Evolutionary conservation across 805 yeast genomes (phyloP).

Genomic region (Babjeviella inositovora): DNA sequence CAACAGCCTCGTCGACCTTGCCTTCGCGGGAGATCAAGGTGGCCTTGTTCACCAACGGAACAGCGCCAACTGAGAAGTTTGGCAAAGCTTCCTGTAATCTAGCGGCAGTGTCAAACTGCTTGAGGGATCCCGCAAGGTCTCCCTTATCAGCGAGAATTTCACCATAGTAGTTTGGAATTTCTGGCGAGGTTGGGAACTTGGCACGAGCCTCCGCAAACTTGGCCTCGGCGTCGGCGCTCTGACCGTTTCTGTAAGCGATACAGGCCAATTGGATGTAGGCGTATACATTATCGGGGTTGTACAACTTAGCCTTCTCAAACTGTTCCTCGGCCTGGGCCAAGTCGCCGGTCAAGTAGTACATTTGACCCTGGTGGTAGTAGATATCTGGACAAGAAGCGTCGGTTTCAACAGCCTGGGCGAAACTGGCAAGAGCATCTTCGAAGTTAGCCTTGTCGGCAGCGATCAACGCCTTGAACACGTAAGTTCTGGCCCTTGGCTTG

Average conservation of each 20-base stretch:
- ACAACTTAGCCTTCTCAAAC: constrained; percentile 61
- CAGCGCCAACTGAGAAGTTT: constrained; percentile 66
- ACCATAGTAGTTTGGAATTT: constrained; percentile 90
- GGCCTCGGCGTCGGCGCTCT: constrained; percentile 40
- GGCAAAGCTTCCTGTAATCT: constrained; percentile 62
- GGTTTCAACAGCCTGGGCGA: constrained; percentile 51
- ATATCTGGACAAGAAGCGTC: constrained; percentile 67
- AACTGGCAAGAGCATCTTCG: constrained; percentile 43
- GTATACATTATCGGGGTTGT: constrained; percentile 63
- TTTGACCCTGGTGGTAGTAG: constrained; percentile 91
- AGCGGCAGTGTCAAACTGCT: constrained; percentile 76
- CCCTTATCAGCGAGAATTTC: constrained; percentile 79
- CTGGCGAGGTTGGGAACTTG: constrained; percentile 76
- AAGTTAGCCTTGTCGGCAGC: constrained; percentile 64
- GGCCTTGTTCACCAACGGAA: constrained; percentile 85
- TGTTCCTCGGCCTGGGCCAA: constrained; percentile 55
- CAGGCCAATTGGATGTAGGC: constrained; percentile 90
- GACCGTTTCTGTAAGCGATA: constrained; percentile 68
- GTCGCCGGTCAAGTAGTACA: constrained; percentile 67
- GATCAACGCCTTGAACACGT: constrained; percentile 68
- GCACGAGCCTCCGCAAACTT: constrained; percentile 54
- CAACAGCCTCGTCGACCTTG: constrained; percentile 40
- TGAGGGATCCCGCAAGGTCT: constrained; percentile 54
- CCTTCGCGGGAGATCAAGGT: constrained; percentile 45
- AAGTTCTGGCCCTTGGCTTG: constrained; percentile 67